phyloP scores from a whole-genome alignment of 2,329 filamentous ascomycete genomes.

The Epichloe festucae region DNA sequence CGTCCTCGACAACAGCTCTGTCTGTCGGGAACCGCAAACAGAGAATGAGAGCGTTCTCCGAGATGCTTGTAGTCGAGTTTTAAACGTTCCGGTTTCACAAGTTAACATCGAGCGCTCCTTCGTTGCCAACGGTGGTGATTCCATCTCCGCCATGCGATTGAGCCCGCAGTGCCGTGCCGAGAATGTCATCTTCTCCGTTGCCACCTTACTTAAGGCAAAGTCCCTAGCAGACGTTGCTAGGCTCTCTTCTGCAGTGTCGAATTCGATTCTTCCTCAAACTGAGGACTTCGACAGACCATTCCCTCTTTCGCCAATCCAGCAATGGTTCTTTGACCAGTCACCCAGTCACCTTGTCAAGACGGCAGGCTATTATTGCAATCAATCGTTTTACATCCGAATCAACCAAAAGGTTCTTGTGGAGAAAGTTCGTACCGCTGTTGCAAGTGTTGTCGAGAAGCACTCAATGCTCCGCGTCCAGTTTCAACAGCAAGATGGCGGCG shows the following conservation, averaged over 20 bases:
- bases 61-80: conserved; percentile 26
- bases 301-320: conserved; percentile 4
- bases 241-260: background rate
- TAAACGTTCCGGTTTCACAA: conserved; percentile 21
- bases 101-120: conserved; percentile 22
- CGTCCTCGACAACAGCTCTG: background rate
- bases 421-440: background rate
- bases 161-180: conserved; percentile 23
- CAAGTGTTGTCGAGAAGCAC: conserved; percentile 3
- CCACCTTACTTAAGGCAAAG: background rate
- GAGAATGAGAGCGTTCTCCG: conserved; percentile 4
- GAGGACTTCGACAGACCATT: conserved; percentile 2
- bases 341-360: background rate
- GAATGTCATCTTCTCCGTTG: conserved; percentile 18
- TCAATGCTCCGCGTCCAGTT: conserved; percentile 7
- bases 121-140: conserved; percentile 29
- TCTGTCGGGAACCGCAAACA: background rate
- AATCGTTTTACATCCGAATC: conserved; percentile 1
- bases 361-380: background rate
- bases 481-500: background rate
- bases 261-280: background rate
- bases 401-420: background rate
- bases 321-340: conserved; percentile 4
- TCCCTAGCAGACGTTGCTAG: background rate
- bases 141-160: conserved; percentile 29